These are phyloP conservation scores for Amesomyces nigricolor DNA, from an alignment of 2,329 filamentous ascomycete species.

Conservation along the genomic window DNA sequence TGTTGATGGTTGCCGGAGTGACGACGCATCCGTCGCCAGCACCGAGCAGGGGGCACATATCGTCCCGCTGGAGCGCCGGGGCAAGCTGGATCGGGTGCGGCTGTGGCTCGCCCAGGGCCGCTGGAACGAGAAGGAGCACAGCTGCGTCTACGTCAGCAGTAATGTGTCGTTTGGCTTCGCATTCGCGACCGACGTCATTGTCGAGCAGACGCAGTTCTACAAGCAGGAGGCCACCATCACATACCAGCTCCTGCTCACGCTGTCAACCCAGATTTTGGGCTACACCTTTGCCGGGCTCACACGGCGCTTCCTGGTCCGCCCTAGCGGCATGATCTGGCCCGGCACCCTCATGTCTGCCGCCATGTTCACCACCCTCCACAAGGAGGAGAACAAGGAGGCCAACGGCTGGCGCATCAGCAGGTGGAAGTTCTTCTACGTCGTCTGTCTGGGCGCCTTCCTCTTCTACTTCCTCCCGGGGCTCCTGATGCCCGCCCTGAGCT, in stretches of 20 bases:
- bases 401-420: slow-evolving; percentile 78
- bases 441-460: slow-evolving; percentile 64
- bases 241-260: slow-evolving; percentile 76
- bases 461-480: slow-evolving; percentile 86
- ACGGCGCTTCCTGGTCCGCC: slow-evolving; percentile 73
- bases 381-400: slow-evolving; percentile 73
- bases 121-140: slow-evolving; percentile 88
- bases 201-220: slow-evolving; percentile 86
- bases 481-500: slow-evolving; percentile 76
- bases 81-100: slow-evolving; percentile 44
- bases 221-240: slow-evolving; percentile 69
- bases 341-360: slow-evolving; percentile 81
- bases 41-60: slow-evolving; percentile 13
- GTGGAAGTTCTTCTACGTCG: slow-evolving; percentile 76
- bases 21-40: slow-evolving; percentile 17
- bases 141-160: slow-evolving; percentile 82
- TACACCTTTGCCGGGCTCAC: slow-evolving; percentile 83
- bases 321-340: slow-evolving; percentile 88
- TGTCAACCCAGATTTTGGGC: slow-evolving; percentile 81
- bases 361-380: slow-evolving; percentile 84
- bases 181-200: slow-evolving; percentile 84
- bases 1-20: slow-evolving; percentile 36
- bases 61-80: slow-evolving; percentile 26
- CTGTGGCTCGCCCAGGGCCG: slow-evolving; percentile 72
- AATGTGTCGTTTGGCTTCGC: slow-evolving; percentile 88